Conservation (phyloP, 805 yeast species). For the Kodamaea lidongshanica region DNA sequence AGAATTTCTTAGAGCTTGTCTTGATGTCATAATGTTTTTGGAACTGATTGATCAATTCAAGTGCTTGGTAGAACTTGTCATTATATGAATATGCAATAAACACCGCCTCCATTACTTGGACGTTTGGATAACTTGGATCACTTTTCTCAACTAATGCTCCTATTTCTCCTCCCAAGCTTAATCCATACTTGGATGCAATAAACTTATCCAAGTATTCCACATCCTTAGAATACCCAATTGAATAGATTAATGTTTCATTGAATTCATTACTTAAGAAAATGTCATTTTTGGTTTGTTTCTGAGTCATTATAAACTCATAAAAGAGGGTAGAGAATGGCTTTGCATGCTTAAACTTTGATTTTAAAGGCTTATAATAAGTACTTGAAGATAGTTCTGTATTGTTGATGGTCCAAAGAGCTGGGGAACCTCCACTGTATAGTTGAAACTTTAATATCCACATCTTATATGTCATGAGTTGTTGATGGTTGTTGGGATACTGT, state of each 20-base stretch:
- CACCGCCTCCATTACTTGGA: conserved; percentile 22
- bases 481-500: conserved; percentile 14
- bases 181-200: conserved; percentile 29
- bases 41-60: conserved; percentile 31
- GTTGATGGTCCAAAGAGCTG: conserved; percentile 25
- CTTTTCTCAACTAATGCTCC: conserved; percentile 4
- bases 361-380: conserved; percentile 15
- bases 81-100: conserved; percentile 30
- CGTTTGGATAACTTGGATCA: conserved; percentile 20
- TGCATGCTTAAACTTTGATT: conserved; percentile 15
- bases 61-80: conserved; percentile 23
- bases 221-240: conserved; percentile 26
- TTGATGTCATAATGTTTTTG: conserved; percentile 25
- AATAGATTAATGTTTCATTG: conserved; percentile 24
- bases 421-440: conserved; percentile 27
- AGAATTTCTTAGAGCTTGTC: conserved; percentile 19
- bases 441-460: conserved; percentile 34
- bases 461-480: conserved; percentile 20
- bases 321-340: conserved; percentile 18
- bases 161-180: conserved; percentile 19
- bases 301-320: conserved; percentile 17
- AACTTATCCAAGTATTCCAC: conserved; percentile 17
- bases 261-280: conserved; percentile 17
- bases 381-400: conserved; percentile 14
- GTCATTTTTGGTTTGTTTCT: conserved; percentile 5